Evolutionary conservation across 1,139 yeast genomes (phyloP).

Genomic region (Zygosaccharomyces pseudobailii): DNA sequence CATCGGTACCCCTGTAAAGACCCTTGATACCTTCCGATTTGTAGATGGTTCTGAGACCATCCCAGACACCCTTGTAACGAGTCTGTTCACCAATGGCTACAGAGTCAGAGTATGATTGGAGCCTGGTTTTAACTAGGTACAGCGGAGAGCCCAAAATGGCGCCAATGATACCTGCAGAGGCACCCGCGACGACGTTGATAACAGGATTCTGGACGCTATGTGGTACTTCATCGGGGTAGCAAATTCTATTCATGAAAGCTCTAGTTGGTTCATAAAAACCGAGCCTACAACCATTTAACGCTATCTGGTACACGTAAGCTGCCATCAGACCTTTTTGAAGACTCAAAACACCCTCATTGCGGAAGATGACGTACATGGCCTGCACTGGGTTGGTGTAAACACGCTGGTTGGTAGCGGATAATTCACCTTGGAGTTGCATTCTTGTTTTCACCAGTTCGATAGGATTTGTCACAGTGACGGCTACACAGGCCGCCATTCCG

Average conservation of each 20-base stretch:
- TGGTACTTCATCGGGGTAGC: slow-evolving; percentile 51
- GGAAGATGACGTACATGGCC: slow-evolving; percentile 69
- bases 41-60: slow-evolving; percentile 63
- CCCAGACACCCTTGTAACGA: slow-evolving; percentile 62
- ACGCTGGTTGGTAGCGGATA: slow-evolving; percentile 51
- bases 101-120: slow-evolving; percentile 78
- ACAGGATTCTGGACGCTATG: slow-evolving; percentile 54
- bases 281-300: slow-evolving; percentile 86
- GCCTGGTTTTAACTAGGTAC: slow-evolving; percentile 86
- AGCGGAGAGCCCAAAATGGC: slow-evolving; percentile 89
- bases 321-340: slow-evolving; percentile 81
- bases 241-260: slow-evolving; percentile 47
- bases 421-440: slow-evolving; percentile 95
- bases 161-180: slow-evolving; percentile 81
- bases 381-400: slow-evolving; percentile 80
- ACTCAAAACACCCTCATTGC: slow-evolving; percentile 81
- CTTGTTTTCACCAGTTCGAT: slow-evolving; percentile 90
- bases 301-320: slow-evolving; percentile 83
- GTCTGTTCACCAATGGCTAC: slow-evolving; percentile 87
- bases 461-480: slow-evolving; percentile 95
- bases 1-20: slow-evolving; percentile 85
- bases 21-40: slow-evolving; percentile 71
- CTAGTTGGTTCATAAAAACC: slow-evolving; percentile 92
- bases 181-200: slow-evolving; percentile 77
- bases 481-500: slow-evolving; percentile 94